Evolutionary conservation across 805 yeast genomes (phyloP), one percentile per base, ranked within the genome.

Genomic region (Lachancea lanzarotensis): DNA sequence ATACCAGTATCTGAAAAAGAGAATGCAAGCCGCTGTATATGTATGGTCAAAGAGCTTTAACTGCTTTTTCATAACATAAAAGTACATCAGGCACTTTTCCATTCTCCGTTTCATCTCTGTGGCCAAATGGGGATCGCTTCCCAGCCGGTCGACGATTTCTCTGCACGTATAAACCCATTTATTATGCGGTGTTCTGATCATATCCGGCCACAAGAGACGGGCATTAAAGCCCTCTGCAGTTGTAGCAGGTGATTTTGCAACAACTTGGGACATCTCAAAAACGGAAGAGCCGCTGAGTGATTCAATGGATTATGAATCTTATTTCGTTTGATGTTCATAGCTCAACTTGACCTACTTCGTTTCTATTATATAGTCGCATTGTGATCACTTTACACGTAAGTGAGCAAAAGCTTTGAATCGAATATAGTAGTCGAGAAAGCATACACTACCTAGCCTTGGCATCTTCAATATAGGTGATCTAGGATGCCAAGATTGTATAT

Each of bases 1-100:
- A 40, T 44, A 61, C 69, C 69, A 65, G 38, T 60, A 62, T 35
- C 69, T 52, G 52, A 55, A 65, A 38, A 63, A 60, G 17, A 63
- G 45, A 11, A 61, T 59, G 45, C 67, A 56, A 17, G 67, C 56
- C 3, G 66, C 65, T 0, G 67, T 63, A 38, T 63, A 65, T 1
- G 68, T 62, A 37, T 63, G 68, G 38, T 65, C 68, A 42, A 62
- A 61, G 2, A 64, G 46, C 18, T 57, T 60, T 34, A 65, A 47
- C 35, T 56, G 58, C 43, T 63, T 62, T 43, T 63, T 64, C 46
- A 63, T 50, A n/a, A 58, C 60, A 42, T 65, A 63, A 31, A 65
- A 62, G 43, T 60, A 63, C 51, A 63, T 53, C 30, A 65, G 40
- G 48, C 66, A 62, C 37, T 57, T 60, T 38, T 63, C 67, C 61